Evolutionary conservation across 805 yeast genomes (phyloP), one percentile per base, ranked within the genome.

Genomic region (Candida maltosa): DNA sequence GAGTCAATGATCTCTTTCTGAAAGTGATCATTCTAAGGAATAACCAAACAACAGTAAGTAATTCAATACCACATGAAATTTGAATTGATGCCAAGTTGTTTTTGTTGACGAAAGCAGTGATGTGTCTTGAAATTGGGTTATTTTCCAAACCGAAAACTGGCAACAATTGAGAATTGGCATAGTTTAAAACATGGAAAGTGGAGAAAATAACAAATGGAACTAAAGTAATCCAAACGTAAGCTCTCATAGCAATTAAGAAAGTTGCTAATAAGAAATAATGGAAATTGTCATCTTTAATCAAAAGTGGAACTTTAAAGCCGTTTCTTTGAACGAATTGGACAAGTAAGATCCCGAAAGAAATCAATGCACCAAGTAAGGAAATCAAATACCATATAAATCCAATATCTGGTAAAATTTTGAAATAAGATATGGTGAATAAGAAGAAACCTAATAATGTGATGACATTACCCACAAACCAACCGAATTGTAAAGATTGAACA

Each of bases 121-220:
- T 53, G 65, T 44, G 78, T 71, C 46, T 65, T 37, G 51, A 64
- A 48, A 41, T 50, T 27, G 45, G 53, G 39, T 54, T 44, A 29
- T 43, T 42, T 25, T 36, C 50, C 37, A 73, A 71, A 16, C 78
- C 60, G 27, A 58, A 51, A 5, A 76, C 65, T 26, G 97, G 95
- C 34, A 89, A 65, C 37, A 91, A 45, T 44, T 70, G 73, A 27
- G 78, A 70, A 47, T 83, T 77, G 36, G 74, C 45, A 64, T 86
- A 91, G 14, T 83, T 80, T 51, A 88, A 65, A 8, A 78, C 79
- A 56, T 89, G 97, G 76, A 91, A 88, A 14, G 80, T 54, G 6
- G 96, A 82, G 58, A 83, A 89, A 38, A 85, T 65, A 30, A 77
- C 66, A 53, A 84, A 87, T 37, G 97, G 95, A 16, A 80, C 56